Percentiles rank a stretch among this genome's conserved stretches.
phyloP scores from a whole-genome alignment of 495 filamentous ascomycete genomes.

The Penicillium atrosanguineum region DNA sequence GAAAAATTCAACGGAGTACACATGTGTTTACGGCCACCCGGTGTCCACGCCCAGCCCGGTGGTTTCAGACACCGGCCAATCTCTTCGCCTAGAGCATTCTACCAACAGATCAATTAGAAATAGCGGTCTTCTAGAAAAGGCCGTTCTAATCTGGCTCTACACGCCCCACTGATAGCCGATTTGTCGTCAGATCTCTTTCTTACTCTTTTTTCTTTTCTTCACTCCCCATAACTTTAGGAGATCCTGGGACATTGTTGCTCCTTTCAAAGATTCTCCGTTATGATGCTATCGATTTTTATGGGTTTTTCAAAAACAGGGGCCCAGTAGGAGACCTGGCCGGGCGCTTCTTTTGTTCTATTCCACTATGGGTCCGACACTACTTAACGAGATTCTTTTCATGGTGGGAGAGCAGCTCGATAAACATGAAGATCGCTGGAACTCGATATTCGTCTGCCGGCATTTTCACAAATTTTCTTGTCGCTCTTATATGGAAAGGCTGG shows the following conservation, averaged over 20 bases:
- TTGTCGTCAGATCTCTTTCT: slow-evolving; percentile 1
- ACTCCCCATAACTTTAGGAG: too few species aligned
- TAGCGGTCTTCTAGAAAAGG: not conserved
- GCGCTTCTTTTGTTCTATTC: not conserved
- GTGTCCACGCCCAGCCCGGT: not conserved
- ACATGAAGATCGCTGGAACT: slow-evolving; percentile 29
- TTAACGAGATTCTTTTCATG: slow-evolving; percentile 33
- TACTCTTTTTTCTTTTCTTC: not conserved
- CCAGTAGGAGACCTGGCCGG: not conserved
- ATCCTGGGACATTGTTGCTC: not conserved
- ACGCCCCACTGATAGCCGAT: not conserved
- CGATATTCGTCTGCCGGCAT: slow-evolving; percentile 28
- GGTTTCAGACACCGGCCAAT: not conserved
- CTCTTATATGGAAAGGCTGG: slow-evolving; percentile 23
- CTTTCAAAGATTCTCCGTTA: not conserved
- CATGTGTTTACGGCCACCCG: not conserved
- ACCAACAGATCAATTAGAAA: not conserved
- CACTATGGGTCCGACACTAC: slow-evolving; percentile 5
- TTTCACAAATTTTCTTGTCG: slow-evolving; percentile 32
- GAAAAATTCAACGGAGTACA: not conserved
- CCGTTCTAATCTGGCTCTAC: not conserved
- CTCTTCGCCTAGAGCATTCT: not conserved
- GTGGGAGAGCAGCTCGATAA: slow-evolving; percentile 30
- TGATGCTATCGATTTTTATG: not conserved
- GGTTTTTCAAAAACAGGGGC: not conserved